These are phyloP conservation scores for Paraconiothyrium brasiliense DNA, from an alignment of 2,329 filamentous ascomycete species.

Conservation along the genomic window DNA sequence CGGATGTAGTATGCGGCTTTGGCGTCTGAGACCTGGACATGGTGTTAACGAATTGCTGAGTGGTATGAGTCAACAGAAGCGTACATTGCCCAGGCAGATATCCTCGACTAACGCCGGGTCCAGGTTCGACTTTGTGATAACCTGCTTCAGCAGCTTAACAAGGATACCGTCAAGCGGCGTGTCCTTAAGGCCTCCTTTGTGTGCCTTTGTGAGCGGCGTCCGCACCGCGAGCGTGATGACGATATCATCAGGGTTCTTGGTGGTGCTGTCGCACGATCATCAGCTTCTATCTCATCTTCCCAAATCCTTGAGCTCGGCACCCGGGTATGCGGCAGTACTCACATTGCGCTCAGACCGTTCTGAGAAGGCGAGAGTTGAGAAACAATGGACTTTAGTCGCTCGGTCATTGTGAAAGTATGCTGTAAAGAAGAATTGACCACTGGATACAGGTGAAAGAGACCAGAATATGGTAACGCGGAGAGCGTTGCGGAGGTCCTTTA, in stretches of 20 bases:
- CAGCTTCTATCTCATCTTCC: constrained; percentile 4
- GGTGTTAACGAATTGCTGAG: not conserved
- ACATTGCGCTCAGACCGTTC: constrained; percentile 80
- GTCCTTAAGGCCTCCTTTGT: constrained; percentile 96
- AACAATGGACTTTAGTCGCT: constrained; percentile 87
- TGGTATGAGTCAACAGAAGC: constrained; percentile 28
- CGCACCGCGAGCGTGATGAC: constrained; percentile 94
- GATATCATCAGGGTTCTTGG: constrained; percentile 94
- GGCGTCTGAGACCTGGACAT: constrained; percentile 75
- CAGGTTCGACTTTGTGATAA: constrained; percentile 72
- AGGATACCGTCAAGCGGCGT: constrained; percentile 87
- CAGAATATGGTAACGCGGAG: constrained; percentile 10
- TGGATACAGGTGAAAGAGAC: constrained; percentile 3
- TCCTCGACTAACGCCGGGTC: constrained; percentile 87
- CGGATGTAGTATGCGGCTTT: constrained; percentile 93
- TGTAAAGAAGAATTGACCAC: constrained; percentile 14
- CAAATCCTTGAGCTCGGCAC: constrained; percentile 5
- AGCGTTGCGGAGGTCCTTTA: constrained; percentile 13
- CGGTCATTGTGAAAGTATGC: constrained; percentile 57
- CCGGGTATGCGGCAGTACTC: constrained; percentile 52
- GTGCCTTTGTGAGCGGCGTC: constrained; percentile 86
- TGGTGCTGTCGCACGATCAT: constrained; percentile 66
- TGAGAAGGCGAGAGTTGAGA: constrained; percentile 82
- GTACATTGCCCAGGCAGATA: constrained; percentile 89
- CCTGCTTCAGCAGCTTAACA: constrained; percentile 79